These are phyloP conservation scores for Dalbergia cultrata DNA, from an alignment of 306 rosid genomes.

Conservation along the genomic window DNA sequence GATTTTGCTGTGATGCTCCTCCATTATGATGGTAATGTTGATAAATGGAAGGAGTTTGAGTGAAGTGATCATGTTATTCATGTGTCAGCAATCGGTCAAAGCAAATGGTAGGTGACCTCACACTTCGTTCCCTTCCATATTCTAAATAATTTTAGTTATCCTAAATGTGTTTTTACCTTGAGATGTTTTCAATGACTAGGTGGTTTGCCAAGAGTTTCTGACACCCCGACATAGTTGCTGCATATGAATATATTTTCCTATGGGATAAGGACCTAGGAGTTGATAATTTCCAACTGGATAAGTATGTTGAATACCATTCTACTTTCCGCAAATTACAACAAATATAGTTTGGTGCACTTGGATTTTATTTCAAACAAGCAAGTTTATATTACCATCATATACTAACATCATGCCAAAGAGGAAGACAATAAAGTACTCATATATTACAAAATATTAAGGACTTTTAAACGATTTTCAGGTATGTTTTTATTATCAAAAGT, in stretches of 20 bases:
- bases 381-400: background rate
- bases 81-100: constrained; percentile 70
- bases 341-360: constrained; percentile 5
- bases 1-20: constrained; percentile 81
- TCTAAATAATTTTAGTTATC: constrained; percentile 5
- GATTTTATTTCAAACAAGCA: background rate
- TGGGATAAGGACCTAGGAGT: constrained; percentile 99
- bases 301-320: constrained; percentile 53
- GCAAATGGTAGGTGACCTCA: constrained; percentile 72
- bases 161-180: constrained; percentile 12
- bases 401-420: background rate
- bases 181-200: constrained; percentile 63
- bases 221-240: constrained; percentile 95
- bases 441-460: constrained; percentile 4
- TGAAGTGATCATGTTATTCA: constrained; percentile 78
- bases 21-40: constrained; percentile 84
- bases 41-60: constrained; percentile 68
- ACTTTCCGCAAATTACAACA: background rate
- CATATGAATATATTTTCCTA: constrained; percentile 82
- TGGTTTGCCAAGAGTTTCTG: constrained; percentile 98
- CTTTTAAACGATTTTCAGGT: constrained; percentile 54
- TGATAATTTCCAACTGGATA: constrained; percentile 71
- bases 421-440: background rate
- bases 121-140: constrained; percentile 26
- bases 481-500: constrained; percentile 66